phyloP scores from a whole-genome alignment of 1,139 yeast genomes.

The Kodamaea sp. region DNA sequence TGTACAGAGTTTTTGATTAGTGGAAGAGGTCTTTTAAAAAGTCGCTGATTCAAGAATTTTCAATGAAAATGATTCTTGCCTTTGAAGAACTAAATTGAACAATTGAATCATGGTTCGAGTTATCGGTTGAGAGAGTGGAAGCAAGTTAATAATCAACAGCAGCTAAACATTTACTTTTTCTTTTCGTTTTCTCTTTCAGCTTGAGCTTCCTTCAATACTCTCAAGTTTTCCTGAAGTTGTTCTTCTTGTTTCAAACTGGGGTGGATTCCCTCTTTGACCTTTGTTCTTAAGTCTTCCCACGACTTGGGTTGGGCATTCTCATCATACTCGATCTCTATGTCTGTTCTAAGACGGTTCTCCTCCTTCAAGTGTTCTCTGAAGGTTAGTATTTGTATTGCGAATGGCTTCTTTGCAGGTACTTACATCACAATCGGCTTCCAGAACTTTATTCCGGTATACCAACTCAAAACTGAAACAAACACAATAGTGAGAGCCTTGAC shows the following conservation, averaged over 20 bases:
- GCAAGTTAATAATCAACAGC: too few species aligned
- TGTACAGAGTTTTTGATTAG: too few species aligned
- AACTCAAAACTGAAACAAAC: constrained; percentile 39
- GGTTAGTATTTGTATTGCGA: constrained; percentile 12
- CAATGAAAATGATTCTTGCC: too few species aligned
- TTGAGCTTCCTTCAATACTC: constrained; percentile 9
- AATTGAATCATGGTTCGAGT: too few species aligned
- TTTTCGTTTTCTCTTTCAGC: constrained; percentile 8
- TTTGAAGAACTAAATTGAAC: too few species aligned
- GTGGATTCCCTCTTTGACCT: constrained; percentile 18
- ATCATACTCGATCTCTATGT: constrained; percentile 52
- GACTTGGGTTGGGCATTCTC: constrained; percentile 37
- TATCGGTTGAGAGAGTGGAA: too few species aligned
- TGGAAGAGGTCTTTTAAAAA: too few species aligned
- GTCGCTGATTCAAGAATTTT: too few species aligned
- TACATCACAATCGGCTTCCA: constrained; percentile 75
- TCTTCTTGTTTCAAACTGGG: constrained; percentile 7
- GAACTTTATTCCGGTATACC: constrained; percentile 61
- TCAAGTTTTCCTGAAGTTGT: constrained; percentile 8
- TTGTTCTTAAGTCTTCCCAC: constrained; percentile 40
- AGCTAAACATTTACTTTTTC: too few species aligned
- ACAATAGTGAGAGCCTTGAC: constrained; percentile 26
- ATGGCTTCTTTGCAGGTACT: constrained; percentile 23
- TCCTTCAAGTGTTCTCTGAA: constrained; percentile 62
- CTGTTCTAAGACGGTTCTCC: constrained; percentile 66